Base-by-base conservation (phyloP, 352 stramenopile species). In the Globisporangium canariense region DNA sequence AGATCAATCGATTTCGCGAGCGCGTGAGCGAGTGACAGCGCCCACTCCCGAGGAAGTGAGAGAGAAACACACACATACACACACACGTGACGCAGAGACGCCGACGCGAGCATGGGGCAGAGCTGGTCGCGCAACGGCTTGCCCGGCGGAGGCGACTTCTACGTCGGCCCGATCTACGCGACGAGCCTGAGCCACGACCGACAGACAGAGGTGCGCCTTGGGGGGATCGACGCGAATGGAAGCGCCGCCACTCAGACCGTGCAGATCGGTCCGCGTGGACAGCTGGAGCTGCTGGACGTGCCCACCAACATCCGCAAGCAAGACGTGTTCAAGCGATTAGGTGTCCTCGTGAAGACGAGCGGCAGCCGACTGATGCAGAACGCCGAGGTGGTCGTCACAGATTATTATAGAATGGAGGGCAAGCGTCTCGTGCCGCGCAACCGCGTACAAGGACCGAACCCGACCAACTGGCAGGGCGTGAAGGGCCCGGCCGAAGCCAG, bases 351-450 rank as follows among this genome's bases (percentile, higher is more conserved):
- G 45, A 93, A 92, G 72, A 95, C 86, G 18, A 82, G 79, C 68
- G 86, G 86, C 28, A 93, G 79, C 49, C 83, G 86, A n/a, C 70
- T 95, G 54, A 93, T 89, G 69, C 83, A 93, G 74, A 93, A 91
- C 67, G 86, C 86, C 32, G 79, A 90, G 52, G 83, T 95, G 13
- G 80, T 95, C 55, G 61, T 93, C 58, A 82, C 79, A 28, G 84
- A 95, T 73, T 86, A 89, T 50, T 91, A 91, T 66, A 76, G 86
- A 68, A 58, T 95, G 49, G 86, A 93, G 54, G 80, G 79, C 36
- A 90, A 90, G 64, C 86, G 83, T 28, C 77, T 95, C 66, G 81
- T 93, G 53, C 78, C 78, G 60, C 79, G 86, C 22, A 74, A 95
- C 65, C 81, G 84, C 36, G 77, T 82, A 10, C 86, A 91, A 60